A percentile compares a stretch with the other conserved stretches of the same genome.
Evolutionary conservation across 768 basidiomycete species (phyloP).

Genomic region (Daedaleopsis nitida): DNA sequence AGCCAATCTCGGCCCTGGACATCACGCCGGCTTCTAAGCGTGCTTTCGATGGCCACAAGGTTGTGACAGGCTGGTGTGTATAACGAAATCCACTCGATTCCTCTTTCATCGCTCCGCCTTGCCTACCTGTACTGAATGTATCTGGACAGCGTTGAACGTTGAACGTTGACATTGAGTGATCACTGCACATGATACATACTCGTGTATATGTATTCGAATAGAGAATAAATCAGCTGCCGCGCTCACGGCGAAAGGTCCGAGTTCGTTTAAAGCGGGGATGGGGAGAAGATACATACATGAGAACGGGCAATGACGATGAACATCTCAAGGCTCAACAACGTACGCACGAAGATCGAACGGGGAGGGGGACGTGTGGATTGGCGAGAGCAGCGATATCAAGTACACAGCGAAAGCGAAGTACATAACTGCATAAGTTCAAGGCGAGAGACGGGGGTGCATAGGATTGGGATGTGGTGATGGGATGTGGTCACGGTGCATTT

Average conservation of each 20-base stretch:
- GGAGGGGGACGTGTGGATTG: background rate
- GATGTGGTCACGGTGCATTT: no score
- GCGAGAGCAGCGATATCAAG: slow-evolving; percentile 18
- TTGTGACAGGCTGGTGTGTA: no score
- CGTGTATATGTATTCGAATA: slow-evolving; percentile 16
- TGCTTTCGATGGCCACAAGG: no score
- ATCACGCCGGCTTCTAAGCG: no score
- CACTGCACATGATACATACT: background rate
- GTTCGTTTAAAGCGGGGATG: background rate
- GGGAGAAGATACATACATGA: background rate
- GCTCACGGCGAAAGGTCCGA: background rate
- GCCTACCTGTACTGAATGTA: no score
- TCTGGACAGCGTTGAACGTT: no score
- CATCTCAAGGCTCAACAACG: background rate
- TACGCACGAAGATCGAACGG: background rate
- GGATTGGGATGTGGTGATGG: background rate
- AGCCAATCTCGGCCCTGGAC: no score
- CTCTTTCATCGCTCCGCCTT: no score
- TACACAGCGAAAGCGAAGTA: slow-evolving; percentile 26
- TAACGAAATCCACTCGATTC: no score
- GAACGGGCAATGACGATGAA: background rate
- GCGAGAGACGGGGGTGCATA: slow-evolving; percentile 14
- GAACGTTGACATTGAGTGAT: no score
- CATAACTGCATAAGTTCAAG: slow-evolving; percentile 27
- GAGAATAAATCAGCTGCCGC: slow-evolving; percentile 1